Evolutionary conservation across 768 basidiomycete genomes (phyloP).

Genomic region (Tephrocybe sp.): DNA sequence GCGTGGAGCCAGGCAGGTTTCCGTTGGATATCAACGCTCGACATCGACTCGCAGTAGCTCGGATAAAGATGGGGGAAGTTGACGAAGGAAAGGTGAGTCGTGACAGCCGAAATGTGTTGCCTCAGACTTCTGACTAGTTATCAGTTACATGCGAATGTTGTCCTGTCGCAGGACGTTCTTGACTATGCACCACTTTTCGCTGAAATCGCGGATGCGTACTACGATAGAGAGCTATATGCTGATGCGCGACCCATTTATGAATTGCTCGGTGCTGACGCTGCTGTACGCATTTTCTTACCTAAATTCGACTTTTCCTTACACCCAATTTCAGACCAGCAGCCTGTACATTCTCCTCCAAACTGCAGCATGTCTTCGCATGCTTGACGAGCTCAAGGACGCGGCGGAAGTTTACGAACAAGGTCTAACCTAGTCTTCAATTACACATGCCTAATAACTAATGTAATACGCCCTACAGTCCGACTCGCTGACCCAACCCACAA

Average conservation of each 20-base stretch:
- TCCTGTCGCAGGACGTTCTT: constrained; percentile 69
- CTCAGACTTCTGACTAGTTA: not conserved
- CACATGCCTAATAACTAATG: not conserved
- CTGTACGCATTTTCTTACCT: constrained; percentile 43
- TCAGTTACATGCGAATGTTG: constrained; percentile 75
- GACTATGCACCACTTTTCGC: constrained; percentile 79
- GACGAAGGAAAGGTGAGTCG: constrained; percentile 77
- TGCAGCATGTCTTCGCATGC: constrained; percentile 77
- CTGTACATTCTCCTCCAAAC: constrained; percentile 73
- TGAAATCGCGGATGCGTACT: constrained; percentile 86
- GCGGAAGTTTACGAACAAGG: constrained; percentile 83
- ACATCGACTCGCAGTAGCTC: constrained; percentile 79
- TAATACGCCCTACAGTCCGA: constrained; percentile 49
- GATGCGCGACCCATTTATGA: constrained; percentile 84
- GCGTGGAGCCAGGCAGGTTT: constrained; percentile 57
- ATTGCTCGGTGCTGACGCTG: constrained; percentile 69
- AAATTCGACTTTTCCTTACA: not conserved
- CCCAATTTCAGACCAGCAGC: constrained; percentile 60
- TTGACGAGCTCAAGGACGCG: constrained; percentile 75
- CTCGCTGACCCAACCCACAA: constrained; percentile 71
- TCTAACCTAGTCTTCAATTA: constrained; percentile 27
- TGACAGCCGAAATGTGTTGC: not conserved
- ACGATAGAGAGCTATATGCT: constrained; percentile 71
- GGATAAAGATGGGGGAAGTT: constrained; percentile 76
- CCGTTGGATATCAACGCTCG: constrained; percentile 75